A percentile compares a stretch with the other conserved stretches of the same genome.
Conservation (phyloP, 805 yeast species). For the Myxozyma mucilagina region DNA sequence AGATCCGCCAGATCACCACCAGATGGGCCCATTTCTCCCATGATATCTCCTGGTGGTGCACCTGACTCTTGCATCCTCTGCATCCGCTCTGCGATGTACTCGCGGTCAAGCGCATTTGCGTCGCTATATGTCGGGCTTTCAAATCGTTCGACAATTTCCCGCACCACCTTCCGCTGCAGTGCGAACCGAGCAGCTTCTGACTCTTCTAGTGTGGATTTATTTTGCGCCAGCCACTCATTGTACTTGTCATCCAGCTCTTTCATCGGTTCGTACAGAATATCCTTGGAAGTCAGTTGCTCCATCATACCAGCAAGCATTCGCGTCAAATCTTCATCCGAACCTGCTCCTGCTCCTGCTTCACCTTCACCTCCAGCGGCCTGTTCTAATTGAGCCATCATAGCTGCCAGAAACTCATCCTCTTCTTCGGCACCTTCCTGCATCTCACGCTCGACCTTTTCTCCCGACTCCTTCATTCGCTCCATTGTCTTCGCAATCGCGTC, state of each 20-base stretch:
- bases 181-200: slow-evolving; percentile 57
- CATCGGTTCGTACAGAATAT: slow-evolving; percentile 83
- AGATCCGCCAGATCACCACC: slow-evolving; percentile 9
- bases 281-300: slow-evolving; percentile 79
- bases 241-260: slow-evolving; percentile 74
- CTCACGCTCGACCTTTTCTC: slow-evolving; percentile 65
- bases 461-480: slow-evolving; percentile 74
- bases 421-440: slow-evolving; percentile 39
- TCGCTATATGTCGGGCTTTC: slow-evolving; percentile 67
- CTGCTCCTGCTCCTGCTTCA: slow-evolving; percentile 43
- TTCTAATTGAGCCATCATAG: slow-evolving; percentile 63
- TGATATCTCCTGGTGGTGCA: slow-evolving; percentile 75
- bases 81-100: slow-evolving; percentile 56
- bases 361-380: slow-evolving; percentile 43
- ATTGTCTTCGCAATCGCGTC: slow-evolving; percentile 77
- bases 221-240: slow-evolving; percentile 65
- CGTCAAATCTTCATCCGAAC: slow-evolving; percentile 58
- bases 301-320: slow-evolving; percentile 70
- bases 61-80: slow-evolving; percentile 68
- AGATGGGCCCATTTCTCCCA: slow-evolving; percentile 51
- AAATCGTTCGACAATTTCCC: slow-evolving; percentile 61
- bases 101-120: slow-evolving; percentile 45
- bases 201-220: slow-evolving; percentile 48
- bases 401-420: slow-evolving; percentile 56
- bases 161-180: slow-evolving; percentile 62